Conservation (phyloP, 176 grass and related monocot species). For the Ensete glaucum region DNA sequence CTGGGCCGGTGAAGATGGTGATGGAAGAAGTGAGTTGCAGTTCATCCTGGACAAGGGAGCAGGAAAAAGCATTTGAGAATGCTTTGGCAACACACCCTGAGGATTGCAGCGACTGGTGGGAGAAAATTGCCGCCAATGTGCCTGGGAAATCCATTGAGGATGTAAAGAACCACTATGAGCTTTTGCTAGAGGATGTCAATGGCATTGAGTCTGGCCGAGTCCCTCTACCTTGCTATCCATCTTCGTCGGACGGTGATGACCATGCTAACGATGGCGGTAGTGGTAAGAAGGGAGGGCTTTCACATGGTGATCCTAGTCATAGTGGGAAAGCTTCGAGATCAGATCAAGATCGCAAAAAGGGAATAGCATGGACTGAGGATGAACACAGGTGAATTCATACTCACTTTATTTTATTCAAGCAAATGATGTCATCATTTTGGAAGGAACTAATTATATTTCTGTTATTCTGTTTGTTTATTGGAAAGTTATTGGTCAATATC, state of each 20-base stretch:
- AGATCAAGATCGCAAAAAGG: conserved; percentile 7
- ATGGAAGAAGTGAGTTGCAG: conserved; percentile 4
- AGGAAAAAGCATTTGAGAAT: conserved; percentile 15
- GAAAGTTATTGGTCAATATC: too few species aligned
- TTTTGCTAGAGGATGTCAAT: conserved; percentile 3
- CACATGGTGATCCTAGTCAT: conserved; percentile 6
- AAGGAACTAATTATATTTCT: too few species aligned
- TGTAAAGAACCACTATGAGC: neutral
- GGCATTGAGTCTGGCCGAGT: neutral
- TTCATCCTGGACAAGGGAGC: conserved; percentile 9
- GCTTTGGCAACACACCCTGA: neutral
- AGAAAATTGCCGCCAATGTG: neutral
- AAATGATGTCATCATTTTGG: neutral
- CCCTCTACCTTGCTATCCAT: conserved; percentile 1
- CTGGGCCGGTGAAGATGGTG: neutral
- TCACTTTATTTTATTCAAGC: neutral
- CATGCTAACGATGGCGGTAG: neutral
- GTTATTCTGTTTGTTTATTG: too few species aligned
- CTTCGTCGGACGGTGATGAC: neutral
- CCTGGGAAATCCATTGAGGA: conserved; percentile 7
- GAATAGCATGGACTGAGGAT: conserved; percentile 15
- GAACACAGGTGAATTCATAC: conserved; percentile 3
- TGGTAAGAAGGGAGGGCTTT: neutral
- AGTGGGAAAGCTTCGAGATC: neutral
- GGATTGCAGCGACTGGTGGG: conserved; percentile 1